Evolutionary conservation across 2,329 filamentous ascomycete species (phyloP), one percentile per base, ranked within the genome.

Genomic region (Plenodomus tracheiphilus): DNA sequence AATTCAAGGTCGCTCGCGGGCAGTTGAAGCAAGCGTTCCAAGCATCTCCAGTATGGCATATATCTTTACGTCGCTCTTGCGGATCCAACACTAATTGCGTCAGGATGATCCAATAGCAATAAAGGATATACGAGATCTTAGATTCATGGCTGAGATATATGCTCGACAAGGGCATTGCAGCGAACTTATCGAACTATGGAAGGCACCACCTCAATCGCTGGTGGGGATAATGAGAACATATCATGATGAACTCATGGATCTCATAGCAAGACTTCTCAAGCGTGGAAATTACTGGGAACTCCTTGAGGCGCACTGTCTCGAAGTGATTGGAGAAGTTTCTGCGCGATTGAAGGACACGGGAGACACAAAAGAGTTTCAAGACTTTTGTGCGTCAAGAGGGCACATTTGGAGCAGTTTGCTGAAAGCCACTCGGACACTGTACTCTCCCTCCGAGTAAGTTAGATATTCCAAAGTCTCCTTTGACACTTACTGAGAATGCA

Each of bases 131-230:
- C 56, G 65, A 11, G 68, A 71, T 47, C 44, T 72, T 21, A 65
- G 66, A 17, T 71, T 72, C 41, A 69, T 71, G 65, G 60, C 55
- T 7, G 56, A 64, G 13, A 61, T 71, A 25, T 71, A 63, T 36
- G 34, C 49, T 21, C 56, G 62, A 17, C 68, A 70, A 48, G 41
- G 49, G 13, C 56, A 55, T 19, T 53, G 39, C 15, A 46, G 42
- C 16, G 66, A 71, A 37, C 54, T 72, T 1, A 39, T 65, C n/a
- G 39, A 61, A 4, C 47, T 66, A 1, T 69, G 66, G 64, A 41
- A 47, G 10, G 44, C 50, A 13, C 53, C 64, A 9, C 54, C 64
- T 11, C 36, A 45, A 39, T 36, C 43, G 11, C 34, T 69, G 21
- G 30, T 51, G 39, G 45, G 45, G 20, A 47, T 67, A 11, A 50